Evolutionary conservation across 352 stramenopile genomes (phyloP), one percentile per base, ranked within the genome.

Genomic region (Phytopythium mirpurense): DNA sequence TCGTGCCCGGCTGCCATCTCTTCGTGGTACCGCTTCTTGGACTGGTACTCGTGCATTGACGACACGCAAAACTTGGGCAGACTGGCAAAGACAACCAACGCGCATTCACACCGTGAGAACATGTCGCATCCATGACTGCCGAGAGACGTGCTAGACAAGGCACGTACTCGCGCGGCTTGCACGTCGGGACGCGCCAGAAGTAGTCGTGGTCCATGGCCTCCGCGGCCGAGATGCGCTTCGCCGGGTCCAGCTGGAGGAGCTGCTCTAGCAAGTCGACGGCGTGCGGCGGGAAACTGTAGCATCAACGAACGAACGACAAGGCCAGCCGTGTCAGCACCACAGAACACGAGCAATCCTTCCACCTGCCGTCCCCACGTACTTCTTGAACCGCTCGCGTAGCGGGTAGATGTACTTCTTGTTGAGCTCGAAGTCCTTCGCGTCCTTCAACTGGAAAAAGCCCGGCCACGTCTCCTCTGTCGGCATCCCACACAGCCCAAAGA

Each of bases 201-300:
- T 98, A 99, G 43, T 96, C 80, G 74, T 99, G 97, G 42, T 98
- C 84, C 69, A 99, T 84, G 9, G 96, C 96, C 48, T 97, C 90
- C 11, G 94, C 78, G 6, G 94, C 95, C 14, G 95, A 96, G 46
- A 99, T 96, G 36, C 96, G 75, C 56, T 96, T 88, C 5, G 86
- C 75, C 21, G 96, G 96, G 68, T 99, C 95, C 43, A 98, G 92
- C 41, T 96, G 95, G 32, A 99, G 60, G 59, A 99, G 83, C 54
- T 97, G 94, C 54, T 89, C 80, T 18, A 98, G 63, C 56, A 98
- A 71, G 65, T 98, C 91, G 31, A 98, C 58, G 16, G 82, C 79
- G 32, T 87, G 70, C 0, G 76, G 69, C 31, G 84, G 80, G 43
- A 92, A 90, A 40, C 84, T 93, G 56, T n/a, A 52, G 9, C 21